Evolutionary conservation across 139 green algal genomes (phyloP).

Genomic region (Chara braunii): DNA sequence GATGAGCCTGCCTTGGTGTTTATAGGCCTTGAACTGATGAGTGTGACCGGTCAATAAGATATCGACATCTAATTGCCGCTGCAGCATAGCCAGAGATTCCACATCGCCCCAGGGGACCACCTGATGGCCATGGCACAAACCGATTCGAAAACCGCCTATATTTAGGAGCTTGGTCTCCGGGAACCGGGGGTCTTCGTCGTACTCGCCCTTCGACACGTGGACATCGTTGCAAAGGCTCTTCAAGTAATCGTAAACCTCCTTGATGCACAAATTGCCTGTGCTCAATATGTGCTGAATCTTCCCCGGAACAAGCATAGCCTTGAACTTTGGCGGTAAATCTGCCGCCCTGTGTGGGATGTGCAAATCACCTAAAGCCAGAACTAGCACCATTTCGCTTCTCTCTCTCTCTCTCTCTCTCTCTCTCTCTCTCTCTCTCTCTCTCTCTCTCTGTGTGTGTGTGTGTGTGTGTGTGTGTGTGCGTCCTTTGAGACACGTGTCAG

Average conservation of each 20-base stretch:
- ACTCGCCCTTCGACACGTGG: slow-evolving; percentile 74
- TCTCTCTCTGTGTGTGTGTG: too few species aligned
- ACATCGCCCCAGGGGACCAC: slow-evolving; percentile 76
- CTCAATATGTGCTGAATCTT: slow-evolving; percentile 88
- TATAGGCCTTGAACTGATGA: slow-evolving; percentile 67
- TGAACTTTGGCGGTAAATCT: slow-evolving; percentile 85
- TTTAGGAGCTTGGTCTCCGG: slow-evolving; percentile 61
- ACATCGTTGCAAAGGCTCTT: slow-evolving; percentile 66
- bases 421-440: too few species aligned
- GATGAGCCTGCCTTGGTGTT: slow-evolving; percentile 66
- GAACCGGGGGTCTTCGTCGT: slow-evolving; percentile 62
- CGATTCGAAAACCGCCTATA: slow-evolving; percentile 75
- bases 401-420: neutral
- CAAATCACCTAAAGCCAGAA: slow-evolving; percentile 84
- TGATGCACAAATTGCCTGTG: slow-evolving; percentile 79
- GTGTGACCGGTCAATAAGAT: slow-evolving; percentile 89
- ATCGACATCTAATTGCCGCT: slow-evolving; percentile 77
- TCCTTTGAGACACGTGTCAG: too few species aligned
- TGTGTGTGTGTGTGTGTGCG: too few species aligned
- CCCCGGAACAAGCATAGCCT: slow-evolving; percentile 79
- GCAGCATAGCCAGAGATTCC: slow-evolving; percentile 64
- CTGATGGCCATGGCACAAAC: slow-evolving; percentile 84
- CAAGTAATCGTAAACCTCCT: slow-evolving; percentile 77
- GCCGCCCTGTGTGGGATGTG: slow-evolving; percentile 76
- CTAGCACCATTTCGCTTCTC: slow-evolving; percentile 71